Percentiles rank a stretch among this genome's conserved stretches.
These are phyloP conservation scores for Bruguiera gymnorhiza DNA, from an alignment of 345 rosid species.

Conservation along the genomic window DNA sequence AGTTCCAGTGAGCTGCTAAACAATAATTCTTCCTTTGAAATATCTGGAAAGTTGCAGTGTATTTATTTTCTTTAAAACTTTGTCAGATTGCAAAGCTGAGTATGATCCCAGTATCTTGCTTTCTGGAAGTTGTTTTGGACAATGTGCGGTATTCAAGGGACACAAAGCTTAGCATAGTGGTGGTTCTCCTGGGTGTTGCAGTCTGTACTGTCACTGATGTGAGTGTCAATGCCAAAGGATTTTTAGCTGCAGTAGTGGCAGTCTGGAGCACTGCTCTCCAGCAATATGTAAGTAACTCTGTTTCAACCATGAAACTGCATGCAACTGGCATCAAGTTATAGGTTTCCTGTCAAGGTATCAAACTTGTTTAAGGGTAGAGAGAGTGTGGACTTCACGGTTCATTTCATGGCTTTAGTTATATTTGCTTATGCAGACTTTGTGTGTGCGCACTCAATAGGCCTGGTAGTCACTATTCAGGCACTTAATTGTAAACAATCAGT, in stretches of 20 bases:
- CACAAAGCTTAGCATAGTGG: slow-evolving; percentile 87
- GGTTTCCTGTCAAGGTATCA: neutral
- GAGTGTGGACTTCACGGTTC: too few relatives aligned
- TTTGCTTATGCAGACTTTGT: too few relatives aligned
- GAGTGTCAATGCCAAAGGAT: slow-evolving; percentile 90
- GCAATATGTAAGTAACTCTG: slow-evolving; percentile 74
- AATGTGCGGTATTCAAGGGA: slow-evolving; percentile 90
- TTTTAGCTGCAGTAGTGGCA: slow-evolving; percentile 82
- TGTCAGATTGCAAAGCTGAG: slow-evolving; percentile 94
- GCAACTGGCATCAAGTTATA: neutral
- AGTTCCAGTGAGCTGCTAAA: slow-evolving; percentile 5
- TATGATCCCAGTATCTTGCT: slow-evolving; percentile 96
- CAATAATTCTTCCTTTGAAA: slow-evolving; percentile 3
- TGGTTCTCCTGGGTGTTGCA: slow-evolving; percentile 95
- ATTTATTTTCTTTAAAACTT: slow-evolving; percentile 4
- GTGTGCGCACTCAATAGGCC: too few relatives aligned
- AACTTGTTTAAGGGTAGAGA: neutral
- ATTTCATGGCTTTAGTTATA: too few relatives aligned
- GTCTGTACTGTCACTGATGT: slow-evolving; percentile 99
- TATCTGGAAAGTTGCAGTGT: slow-evolving; percentile 7
- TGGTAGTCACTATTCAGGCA: too few relatives aligned
- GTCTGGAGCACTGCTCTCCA: slow-evolving; percentile 98
- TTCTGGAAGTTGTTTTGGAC: slow-evolving; percentile 90
- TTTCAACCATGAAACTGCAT: slow-evolving; percentile 4
- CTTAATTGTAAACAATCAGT: too few relatives aligned